Evolutionary conservation across 2,329 filamentous ascomycete genomes (phyloP).

Genomic region (Spiromastix sp.): DNA sequence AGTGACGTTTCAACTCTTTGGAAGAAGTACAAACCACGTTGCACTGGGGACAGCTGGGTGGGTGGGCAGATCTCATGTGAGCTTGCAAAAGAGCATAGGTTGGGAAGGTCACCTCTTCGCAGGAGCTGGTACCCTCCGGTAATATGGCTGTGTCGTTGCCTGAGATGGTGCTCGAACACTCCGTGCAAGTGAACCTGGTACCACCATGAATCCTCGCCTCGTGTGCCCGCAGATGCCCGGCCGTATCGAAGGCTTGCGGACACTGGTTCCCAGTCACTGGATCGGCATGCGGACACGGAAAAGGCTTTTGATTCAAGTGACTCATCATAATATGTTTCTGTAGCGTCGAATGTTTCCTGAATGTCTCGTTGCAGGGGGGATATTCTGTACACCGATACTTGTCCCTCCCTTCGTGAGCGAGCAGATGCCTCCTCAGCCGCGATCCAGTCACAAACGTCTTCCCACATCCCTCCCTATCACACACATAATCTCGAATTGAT

Average conservation of each 20-base stretch:
- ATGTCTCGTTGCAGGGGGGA: slow-evolving; percentile 62
- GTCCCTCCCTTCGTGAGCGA: slow-evolving; percentile 69
- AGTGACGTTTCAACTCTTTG: slow-evolving; percentile 61
- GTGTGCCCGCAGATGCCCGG: slow-evolving; percentile 61
- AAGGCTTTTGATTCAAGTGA: slow-evolving; percentile 64
- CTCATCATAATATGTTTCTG: slow-evolving; percentile 69
- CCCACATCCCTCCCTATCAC: slow-evolving; percentile 60
- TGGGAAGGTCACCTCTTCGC: slow-evolving; percentile 50
- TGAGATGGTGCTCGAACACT: slow-evolving; percentile 42
- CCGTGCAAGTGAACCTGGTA: slow-evolving; percentile 63
- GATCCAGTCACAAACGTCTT: slow-evolving; percentile 77
- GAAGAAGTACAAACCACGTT: slow-evolving; percentile 56
- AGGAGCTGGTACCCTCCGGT: not conserved
- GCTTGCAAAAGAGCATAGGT: slow-evolving; percentile 60
- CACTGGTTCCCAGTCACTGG: slow-evolving; percentile 47
- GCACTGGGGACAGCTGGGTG: slow-evolving; percentile 64
- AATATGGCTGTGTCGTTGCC: not conserved
- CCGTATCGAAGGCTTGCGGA: slow-evolving; percentile 60
- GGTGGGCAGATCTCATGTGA: slow-evolving; percentile 65
- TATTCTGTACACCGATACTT: slow-evolving; percentile 63
- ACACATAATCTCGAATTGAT: slow-evolving; percentile 58
- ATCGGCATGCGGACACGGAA: slow-evolving; percentile 54
- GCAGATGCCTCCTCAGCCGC: slow-evolving; percentile 63
- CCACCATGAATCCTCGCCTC: slow-evolving; percentile 59
- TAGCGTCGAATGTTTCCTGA: slow-evolving; percentile 79